A percentile compares a stretch with the other conserved stretches of the same genome.
These are phyloP conservation scores for Aspergillus sclerotiicarbonarius DNA, from an alignment of 495 filamentous ascomycete species.

Conservation along the genomic window DNA sequence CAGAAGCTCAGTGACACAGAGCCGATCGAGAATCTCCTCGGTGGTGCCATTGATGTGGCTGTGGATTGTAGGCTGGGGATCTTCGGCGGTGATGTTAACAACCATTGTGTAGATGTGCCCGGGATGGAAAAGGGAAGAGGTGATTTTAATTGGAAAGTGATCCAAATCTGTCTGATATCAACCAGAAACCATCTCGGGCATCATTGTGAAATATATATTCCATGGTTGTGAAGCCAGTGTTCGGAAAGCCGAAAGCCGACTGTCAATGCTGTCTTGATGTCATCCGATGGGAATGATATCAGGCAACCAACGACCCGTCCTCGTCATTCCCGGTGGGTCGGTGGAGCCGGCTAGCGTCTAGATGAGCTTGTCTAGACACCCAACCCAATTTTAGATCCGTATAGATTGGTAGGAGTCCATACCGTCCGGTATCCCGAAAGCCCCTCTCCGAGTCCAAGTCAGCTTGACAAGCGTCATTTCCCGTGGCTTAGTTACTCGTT, in stretches of 20 bases:
- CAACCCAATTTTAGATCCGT: background rate
- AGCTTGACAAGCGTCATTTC: background rate
- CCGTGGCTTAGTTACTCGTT: no score
- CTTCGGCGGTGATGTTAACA: slow-evolving; percentile 7
- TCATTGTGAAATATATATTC: background rate
- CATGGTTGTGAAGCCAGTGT: no score
- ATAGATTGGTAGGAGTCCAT: background rate
- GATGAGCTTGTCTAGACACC: slow-evolving; percentile 1
- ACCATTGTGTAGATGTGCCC: background rate
- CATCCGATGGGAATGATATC: background rate
- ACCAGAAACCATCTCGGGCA: background rate
- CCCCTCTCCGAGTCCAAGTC: background rate
- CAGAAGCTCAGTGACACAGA: slow-evolving; percentile 3
- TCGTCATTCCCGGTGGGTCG: background rate
- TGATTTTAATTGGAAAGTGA: background rate
- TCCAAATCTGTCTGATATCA: background rate
- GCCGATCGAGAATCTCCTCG: slow-evolving; percentile 5
- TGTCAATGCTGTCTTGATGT: background rate
- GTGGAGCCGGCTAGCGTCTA: background rate
- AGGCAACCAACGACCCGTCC: slow-evolving; percentile 2
- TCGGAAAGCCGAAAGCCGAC: background rate
- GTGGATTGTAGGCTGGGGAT: slow-evolving; percentile 3
- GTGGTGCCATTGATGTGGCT: slow-evolving; percentile 7
- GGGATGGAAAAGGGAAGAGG: background rate
- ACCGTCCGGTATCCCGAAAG: no score